phyloP scores from a whole-genome alignment of 768 basidiomycete species.

The Mycena capillaripes region DNA sequence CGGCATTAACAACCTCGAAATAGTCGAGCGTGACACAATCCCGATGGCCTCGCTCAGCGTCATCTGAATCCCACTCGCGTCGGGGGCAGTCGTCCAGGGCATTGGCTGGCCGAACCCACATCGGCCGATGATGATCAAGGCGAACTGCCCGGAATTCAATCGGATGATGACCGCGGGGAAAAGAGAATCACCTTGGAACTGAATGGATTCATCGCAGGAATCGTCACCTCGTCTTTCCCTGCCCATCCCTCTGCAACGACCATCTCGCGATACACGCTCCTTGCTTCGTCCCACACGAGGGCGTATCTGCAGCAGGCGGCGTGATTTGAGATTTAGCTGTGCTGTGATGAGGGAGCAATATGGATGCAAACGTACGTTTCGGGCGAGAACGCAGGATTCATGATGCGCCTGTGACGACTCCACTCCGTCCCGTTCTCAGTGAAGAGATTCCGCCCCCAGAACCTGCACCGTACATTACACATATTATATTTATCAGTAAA shows the following conservation, averaged over 20 bases:
- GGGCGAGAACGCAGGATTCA: conserved; percentile 19
- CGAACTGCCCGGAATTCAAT: neutral
- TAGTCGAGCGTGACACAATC: conserved; percentile 23
- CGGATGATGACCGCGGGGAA: neutral
- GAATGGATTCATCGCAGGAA: neutral
- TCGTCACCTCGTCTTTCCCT: neutral
- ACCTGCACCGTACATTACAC: neutral
- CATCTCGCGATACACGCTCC: conserved; percentile 5
- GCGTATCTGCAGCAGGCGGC: conserved; percentile 5
- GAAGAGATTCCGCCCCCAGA: conserved; percentile 8
- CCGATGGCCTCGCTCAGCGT: conserved; percentile 18
- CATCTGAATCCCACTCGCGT: neutral
- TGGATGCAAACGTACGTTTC: too few species aligned
- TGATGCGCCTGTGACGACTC: conserved; percentile 22
- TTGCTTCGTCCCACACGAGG: conserved; percentile 4
- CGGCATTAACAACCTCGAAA: conserved; percentile 30
- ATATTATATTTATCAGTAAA: too few species aligned
- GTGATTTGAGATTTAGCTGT: too few species aligned
- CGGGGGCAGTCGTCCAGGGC: neutral
- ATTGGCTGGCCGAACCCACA: conserved; percentile 16
- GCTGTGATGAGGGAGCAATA: too few species aligned
- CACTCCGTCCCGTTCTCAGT: conserved; percentile 18
- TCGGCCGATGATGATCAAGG: conserved; percentile 10
- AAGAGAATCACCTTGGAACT: neutral
- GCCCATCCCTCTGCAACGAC: conserved; percentile 4